Evolutionary conservation across 192 early-diverging fungal genomes (phyloP).

Genomic region (Backusella macrospora): DNA sequence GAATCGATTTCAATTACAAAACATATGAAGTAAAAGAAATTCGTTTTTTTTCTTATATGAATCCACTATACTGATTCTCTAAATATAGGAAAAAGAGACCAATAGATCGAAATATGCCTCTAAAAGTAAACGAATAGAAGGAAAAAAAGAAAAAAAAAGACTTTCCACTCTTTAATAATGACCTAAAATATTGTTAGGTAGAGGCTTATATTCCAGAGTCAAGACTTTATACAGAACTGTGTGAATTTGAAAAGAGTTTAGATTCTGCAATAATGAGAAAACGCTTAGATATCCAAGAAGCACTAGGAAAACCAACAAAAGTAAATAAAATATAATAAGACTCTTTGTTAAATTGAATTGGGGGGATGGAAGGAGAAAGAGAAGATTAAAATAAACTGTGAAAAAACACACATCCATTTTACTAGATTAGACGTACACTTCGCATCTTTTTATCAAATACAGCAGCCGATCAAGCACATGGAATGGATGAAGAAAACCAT

Average conservation of each 20-base stretch:
- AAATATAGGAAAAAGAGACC: slow-evolving; percentile 27
- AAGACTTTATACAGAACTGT: slow-evolving; percentile 80
- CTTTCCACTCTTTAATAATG: neutral
- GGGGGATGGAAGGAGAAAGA: too few relatives aligned
- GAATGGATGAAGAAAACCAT: slow-evolving; percentile 46
- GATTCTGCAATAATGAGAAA: slow-evolving; percentile 92
- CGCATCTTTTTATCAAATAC: slow-evolving; percentile 93
- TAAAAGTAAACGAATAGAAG: slow-evolving; percentile 19
- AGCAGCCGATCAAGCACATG: slow-evolving; percentile 69
- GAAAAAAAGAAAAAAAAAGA: too few relatives aligned
- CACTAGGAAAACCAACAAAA: slow-evolving; percentile 73
- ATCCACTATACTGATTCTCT: neutral
- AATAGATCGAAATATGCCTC: slow-evolving; percentile 33
- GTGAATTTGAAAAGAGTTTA: slow-evolving; percentile 85
- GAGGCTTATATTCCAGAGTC: slow-evolving; percentile 93
- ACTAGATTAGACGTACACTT: slow-evolving; percentile 72
- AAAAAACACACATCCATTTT: too few relatives aligned
- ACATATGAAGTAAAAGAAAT: slow-evolving; percentile 32
- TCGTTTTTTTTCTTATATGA: neutral
- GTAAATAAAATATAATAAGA: slow-evolving; percentile 42
- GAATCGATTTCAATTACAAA: slow-evolving; percentile 27
- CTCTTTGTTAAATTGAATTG: neutral
- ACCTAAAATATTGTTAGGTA: slow-evolving; percentile 54
- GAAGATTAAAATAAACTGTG: neutral
- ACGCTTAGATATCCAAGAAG: slow-evolving; percentile 86